A percentile compares a stretch with the other conserved stretches of the same genome.
These are phyloP conservation scores for Pichia sp. DNA, from an alignment of 1,139 yeast species.

Conservation along the genomic window DNA sequence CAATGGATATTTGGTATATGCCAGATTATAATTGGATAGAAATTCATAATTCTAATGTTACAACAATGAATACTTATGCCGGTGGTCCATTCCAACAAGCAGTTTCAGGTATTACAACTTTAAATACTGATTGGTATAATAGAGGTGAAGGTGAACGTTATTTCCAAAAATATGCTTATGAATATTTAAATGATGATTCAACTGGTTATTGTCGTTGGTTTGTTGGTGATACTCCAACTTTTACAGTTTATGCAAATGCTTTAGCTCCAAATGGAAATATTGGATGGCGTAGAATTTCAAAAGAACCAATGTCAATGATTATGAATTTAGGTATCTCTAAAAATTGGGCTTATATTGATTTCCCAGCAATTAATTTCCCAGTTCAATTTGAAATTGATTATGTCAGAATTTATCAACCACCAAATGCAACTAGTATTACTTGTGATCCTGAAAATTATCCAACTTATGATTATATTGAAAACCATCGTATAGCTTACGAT, in stretches of 20 bases:
- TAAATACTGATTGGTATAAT: constrained; percentile 54
- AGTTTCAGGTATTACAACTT: constrained; percentile 45
- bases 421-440: constrained; percentile 36
- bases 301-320: constrained; percentile 59
- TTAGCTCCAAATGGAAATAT: constrained; percentile 56
- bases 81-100: constrained; percentile 64
- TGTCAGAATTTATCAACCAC: constrained; percentile 58
- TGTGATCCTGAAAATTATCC: constrained; percentile 56
- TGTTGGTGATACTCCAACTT: constrained; percentile 50
- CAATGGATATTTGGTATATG: constrained; percentile 57
- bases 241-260: constrained; percentile 42
- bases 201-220: constrained; percentile 79
- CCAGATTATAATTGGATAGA: constrained; percentile 52
- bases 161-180: constrained; percentile 74
- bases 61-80: constrained; percentile 48
- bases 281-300: constrained; percentile 53
- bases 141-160: constrained; percentile 32
- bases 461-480: constrained; percentile 46
- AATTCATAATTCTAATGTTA: constrained; percentile 40
- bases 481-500: constrained; percentile 42
- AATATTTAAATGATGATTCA: constrained; percentile 60
- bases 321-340: constrained; percentile 55
- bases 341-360: constrained; percentile 59
- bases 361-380: constrained; percentile 51
- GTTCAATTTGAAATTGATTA: constrained; percentile 44